Evolutionary conservation across 768 basidiomycete species (phyloP), one percentile per base, ranked within the genome.

Genomic region (Termitomyces sp.): DNA sequence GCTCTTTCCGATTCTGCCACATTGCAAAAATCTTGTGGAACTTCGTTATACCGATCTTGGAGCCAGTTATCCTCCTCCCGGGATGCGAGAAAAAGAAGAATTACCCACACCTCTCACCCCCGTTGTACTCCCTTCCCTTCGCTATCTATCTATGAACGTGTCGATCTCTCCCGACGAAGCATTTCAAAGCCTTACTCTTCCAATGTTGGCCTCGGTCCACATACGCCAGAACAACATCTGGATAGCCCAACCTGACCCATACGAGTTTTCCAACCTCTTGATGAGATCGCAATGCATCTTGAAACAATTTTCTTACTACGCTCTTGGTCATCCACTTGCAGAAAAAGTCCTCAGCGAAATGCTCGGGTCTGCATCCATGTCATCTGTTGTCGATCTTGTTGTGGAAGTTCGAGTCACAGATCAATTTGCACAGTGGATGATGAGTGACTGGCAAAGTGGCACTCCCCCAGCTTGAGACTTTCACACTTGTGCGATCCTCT

Each of bases 41-140:
- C 57, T 58, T 45, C 21, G n/a, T 51, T 57, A 52, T 30, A 53
- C 56, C 2, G 56, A 57, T 15, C 50, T 45, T 40, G 12, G 26
- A n/a, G 38, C 31, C 0, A 17, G 7, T 33, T 53, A 42, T 52
- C 11, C 10, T 31, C 3, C 23, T 35, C 31, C 3, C 33, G 26
- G 14, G 0, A 12, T n/a, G n/a, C n/a, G n/a, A n/a, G n/a, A 28
- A 35, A 17, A 23, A 6, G 15, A 49, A 15, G n/a, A n/a, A n/a
- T n/a, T 33, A 8, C 33, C 33, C 3, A 1, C 2, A 4, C 46
- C 40, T 31, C 31, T 54, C 8, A 9, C 19, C 2, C 30, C 26
- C 3, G 30, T 58, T 38, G 17, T 30, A 5, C 47, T 58, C n/a
- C 57, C 52, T 54, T 19, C 40, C 26, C 57, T 58, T 45, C 57